These are phyloP conservation scores for Didymella exigua DNA, from an alignment of 2,329 filamentous ascomycete species.

Conservation along the genomic window DNA sequence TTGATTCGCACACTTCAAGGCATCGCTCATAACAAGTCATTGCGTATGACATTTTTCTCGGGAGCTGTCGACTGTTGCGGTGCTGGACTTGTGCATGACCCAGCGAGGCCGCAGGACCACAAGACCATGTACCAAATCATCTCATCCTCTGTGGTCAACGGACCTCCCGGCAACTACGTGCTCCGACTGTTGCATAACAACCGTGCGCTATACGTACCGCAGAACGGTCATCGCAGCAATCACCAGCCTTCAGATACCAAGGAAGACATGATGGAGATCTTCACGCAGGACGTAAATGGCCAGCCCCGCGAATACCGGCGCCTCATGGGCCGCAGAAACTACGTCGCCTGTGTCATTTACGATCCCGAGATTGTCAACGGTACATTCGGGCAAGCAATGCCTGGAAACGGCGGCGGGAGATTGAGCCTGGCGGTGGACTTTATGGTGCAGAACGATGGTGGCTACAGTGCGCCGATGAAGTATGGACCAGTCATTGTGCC, in stretches of 20 bases:
- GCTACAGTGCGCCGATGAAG: constrained; percentile 83
- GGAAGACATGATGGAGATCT: constrained; percentile 99
- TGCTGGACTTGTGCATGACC: constrained; percentile 92
- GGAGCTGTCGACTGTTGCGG: constrained; percentile 91
- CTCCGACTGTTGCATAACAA: constrained; percentile 95
- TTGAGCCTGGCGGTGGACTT: constrained; percentile 93
- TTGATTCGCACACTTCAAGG: constrained; percentile 94
- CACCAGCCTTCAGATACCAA: constrained; percentile 87
- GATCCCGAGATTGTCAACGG: constrained; percentile 78
- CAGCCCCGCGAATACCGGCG: constrained; percentile 81
- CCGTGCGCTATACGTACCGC: constrained; percentile 87
- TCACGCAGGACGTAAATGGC: constrained; percentile 92
- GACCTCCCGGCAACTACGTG: constrained; percentile 82
- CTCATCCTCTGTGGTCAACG: constrained; percentile 87
- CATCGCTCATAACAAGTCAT: constrained; percentile 91
- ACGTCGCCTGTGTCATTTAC: constrained; percentile 90
- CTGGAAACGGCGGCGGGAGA: constrained; percentile 52
- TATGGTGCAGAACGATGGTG: constrained; percentile 90
- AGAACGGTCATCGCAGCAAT: constrained; percentile 76
- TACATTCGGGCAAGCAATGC: constrained; percentile 47
- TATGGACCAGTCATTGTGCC: constrained; percentile 97
- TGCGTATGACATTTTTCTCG: constrained; percentile 96
- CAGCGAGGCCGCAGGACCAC: constrained; percentile 86
- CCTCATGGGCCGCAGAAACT: constrained; percentile 92
- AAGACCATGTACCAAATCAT: constrained; percentile 99